These are phyloP conservation scores for Rhizophagus clarus DNA, from an alignment of 192 early-diverging fungal species.

Conservation along the genomic window DNA sequence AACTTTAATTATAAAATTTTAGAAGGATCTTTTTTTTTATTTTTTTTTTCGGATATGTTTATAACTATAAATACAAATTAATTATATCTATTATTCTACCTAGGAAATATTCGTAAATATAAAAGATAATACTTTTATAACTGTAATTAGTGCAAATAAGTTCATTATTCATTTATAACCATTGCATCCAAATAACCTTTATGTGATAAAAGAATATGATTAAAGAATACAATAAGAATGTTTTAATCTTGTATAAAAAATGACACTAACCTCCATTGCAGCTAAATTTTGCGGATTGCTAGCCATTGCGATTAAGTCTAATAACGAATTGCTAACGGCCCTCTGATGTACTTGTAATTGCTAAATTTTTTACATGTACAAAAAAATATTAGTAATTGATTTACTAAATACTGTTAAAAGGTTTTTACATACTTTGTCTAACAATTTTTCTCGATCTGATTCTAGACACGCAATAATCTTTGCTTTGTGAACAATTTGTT, in stretches of 20 bases:
- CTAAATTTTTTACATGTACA: neutral
- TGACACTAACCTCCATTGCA: constrained; percentile 77
- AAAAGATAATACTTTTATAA: too few relatives aligned
- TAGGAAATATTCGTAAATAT: too few relatives aligned
- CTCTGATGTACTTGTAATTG: neutral
- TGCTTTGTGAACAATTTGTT: constrained; percentile 69
- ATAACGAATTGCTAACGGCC: constrained; percentile 71
- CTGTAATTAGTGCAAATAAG: too few relatives aligned
- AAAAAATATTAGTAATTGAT: neutral
- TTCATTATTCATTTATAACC: constrained; percentile 66
- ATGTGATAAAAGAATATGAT: neutral
- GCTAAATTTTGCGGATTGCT: constrained; percentile 91
- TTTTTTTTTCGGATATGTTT: too few relatives aligned
- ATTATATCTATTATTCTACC: too few relatives aligned
- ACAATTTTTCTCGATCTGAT: constrained; percentile 71
- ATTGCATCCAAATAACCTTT: constrained; percentile 80
- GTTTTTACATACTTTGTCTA: constrained; percentile 35
- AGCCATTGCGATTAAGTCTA: constrained; percentile 90
- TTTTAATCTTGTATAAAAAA: neutral
- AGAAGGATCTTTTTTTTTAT: too few relatives aligned
- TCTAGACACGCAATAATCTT: constrained; percentile 71
- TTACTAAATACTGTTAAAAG: neutral
- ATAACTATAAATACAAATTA: too few relatives aligned
- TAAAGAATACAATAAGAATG: neutral
- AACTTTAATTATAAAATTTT: too few relatives aligned